Base-by-base conservation (phyloP, 345 rosid genomes). In the Corymbia maculata region DNA sequence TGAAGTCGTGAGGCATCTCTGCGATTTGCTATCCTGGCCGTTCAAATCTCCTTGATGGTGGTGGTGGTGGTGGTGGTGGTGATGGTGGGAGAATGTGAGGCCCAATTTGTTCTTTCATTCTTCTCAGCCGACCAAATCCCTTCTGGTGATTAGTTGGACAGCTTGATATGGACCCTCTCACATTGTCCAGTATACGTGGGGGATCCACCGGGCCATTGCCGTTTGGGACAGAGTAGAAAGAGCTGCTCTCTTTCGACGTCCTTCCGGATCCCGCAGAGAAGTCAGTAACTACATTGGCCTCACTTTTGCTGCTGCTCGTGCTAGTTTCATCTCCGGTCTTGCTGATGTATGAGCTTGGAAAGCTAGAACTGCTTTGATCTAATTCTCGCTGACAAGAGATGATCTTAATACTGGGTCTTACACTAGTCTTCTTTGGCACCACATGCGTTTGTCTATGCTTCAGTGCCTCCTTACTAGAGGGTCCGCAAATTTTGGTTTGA, bases 61-160 rank as follows among this genome's bases (percentile, higher is more conserved):
- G 42, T 36, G 42, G 42, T 36, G 42, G 4, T 36, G 42, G 42
- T 36, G 42, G 42, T 36, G 42, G n/a, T n/a, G n/a, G 42, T 36
- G 42, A 36, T 36, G 42, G 42, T 36, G 42, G 42, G 42, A 36
- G 42, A 36, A 36, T 52, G 93, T 93, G 84, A 93, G 91, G 14
- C 42, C 42, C 96, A 96, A 85, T 89, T 91, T 96, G 86, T 94
- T 90, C 93, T 36, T 36, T 36, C 42, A 36, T 36, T 36, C 42
- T 36, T 36, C 42, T 36, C 42, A 36, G 42, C 42, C 42, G 42
- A 36, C 42, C 42, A 36, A 36, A 36, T 36, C 42, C 42, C 42
- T 36, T 36, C 42, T 36, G 42, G 42, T 36, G 42, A 36, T 36
- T 2, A 36, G 42, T 36, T 36, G 42, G 42, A 36, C 42, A 36